Percentiles rank a stretch among this genome's conserved stretches.
Evolutionary conservation across 768 basidiomycete species (phyloP).

Genomic region (Crepidotus variabilis): DNA sequence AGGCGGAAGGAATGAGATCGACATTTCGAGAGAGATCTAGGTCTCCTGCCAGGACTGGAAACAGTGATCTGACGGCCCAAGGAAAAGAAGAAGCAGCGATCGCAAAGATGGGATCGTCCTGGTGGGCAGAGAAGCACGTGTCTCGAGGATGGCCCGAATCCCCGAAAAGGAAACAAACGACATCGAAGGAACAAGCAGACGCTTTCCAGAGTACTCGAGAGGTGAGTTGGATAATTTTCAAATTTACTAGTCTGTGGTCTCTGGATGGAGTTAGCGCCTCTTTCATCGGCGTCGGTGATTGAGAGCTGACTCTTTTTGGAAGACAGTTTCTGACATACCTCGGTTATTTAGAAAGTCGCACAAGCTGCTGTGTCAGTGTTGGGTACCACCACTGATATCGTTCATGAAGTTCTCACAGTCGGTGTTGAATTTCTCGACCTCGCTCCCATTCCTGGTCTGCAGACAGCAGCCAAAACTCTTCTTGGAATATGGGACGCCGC

Average conservation of each 20-base stretch:
- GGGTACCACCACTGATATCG: conserved; percentile 34
- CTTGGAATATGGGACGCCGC: conserved; percentile 64
- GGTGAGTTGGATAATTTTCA: conserved; percentile 17
- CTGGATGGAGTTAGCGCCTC: too few relatives aligned
- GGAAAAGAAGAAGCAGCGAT: conserved; percentile 4
- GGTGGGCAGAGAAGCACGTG: conserved; percentile 23
- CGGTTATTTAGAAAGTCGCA: conserved; percentile 29
- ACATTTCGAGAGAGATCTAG: conserved; percentile 20
- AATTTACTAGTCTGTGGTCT: background rate
- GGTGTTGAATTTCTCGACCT: conserved; percentile 41
- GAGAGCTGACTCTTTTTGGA: too few relatives aligned
- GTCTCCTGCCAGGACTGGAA: conserved; percentile 12
- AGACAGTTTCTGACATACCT: background rate
- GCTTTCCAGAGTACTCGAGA: conserved; percentile 33
- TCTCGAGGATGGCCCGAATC: conserved; percentile 25
- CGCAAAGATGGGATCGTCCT: conserved; percentile 17
- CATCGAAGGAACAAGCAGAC: conserved; percentile 36
- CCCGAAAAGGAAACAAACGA: conserved; percentile 27
- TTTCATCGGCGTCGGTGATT: too few relatives aligned
- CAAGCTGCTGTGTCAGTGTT: conserved; percentile 36
- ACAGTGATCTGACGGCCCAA: conserved; percentile 5
- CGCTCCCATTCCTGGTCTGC: conserved; percentile 54
- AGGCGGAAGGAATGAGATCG: conserved; percentile 10
- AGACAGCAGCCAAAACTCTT: conserved; percentile 46
- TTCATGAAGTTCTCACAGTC: conserved; percentile 41